Conservation (phyloP, 805 yeast species). For the Schwanniomyces occidentalis region DNA sequence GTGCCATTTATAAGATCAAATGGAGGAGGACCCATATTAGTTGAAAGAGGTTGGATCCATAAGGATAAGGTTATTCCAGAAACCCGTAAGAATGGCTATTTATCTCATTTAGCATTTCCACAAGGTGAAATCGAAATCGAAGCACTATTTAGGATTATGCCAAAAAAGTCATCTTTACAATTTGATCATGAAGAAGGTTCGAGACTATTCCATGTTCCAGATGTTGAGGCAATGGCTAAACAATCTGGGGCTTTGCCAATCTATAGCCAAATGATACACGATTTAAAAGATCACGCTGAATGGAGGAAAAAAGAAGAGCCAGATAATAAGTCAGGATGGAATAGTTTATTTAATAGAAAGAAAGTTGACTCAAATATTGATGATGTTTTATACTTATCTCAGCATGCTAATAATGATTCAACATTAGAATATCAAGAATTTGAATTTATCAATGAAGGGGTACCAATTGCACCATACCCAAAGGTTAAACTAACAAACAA, state of each 20-base stretch:
- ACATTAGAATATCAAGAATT: slow-evolving; percentile 43
- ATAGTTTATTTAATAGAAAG: slow-evolving; percentile 11
- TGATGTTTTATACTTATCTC: slow-evolving; percentile 21
- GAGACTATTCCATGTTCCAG: slow-evolving; percentile 75
- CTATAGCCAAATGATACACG: slow-evolving; percentile 72
- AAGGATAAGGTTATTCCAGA: slow-evolving; percentile 63
- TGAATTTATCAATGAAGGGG: slow-evolving; percentile 75
- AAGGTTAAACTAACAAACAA: slow-evolving; percentile 80
- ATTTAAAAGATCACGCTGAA: slow-evolving; percentile 64
- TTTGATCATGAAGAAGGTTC: slow-evolving; percentile 68
- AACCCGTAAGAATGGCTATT: slow-evolving; percentile 45
- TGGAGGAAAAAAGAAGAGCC: slow-evolving; percentile 24
- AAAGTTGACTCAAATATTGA: slow-evolving; percentile 12
- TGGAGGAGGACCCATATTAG: slow-evolving; percentile 74
- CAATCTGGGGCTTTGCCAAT: slow-evolving; percentile 68
- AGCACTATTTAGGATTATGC: slow-evolving; percentile 72
- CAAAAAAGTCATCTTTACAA: slow-evolving; percentile 62
- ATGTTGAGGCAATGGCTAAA: slow-evolving; percentile 76
- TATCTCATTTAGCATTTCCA: slow-evolving; percentile 73
- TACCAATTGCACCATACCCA: slow-evolving; percentile 86
- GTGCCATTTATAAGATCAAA: slow-evolving; percentile 78
- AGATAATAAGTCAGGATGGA: slow-evolving; percentile 5
- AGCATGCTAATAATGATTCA: slow-evolving; percentile 23
- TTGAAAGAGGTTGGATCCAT: slow-evolving; percentile 91
- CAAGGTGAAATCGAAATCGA: slow-evolving; percentile 68